Evolutionary conservation across 164 flowering plant species (phyloP).

Genomic region (Umbellularia californica): DNA sequence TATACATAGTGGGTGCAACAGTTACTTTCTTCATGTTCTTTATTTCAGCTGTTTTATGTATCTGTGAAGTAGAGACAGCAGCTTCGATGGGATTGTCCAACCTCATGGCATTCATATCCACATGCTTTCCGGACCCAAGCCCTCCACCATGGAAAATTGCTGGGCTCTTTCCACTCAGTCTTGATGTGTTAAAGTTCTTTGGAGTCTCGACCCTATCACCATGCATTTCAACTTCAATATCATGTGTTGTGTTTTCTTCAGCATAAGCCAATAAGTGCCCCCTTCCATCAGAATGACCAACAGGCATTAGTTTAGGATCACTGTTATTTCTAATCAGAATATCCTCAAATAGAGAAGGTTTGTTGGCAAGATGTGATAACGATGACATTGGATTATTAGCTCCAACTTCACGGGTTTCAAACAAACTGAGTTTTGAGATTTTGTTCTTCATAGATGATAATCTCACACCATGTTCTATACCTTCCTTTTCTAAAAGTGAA

Average conservation of each 20-base stretch:
- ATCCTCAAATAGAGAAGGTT: conserved; percentile 16
- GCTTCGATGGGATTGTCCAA: conserved; percentile 12
- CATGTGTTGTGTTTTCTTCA: conserved; percentile 11
- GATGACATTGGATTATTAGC: conserved; percentile 24
- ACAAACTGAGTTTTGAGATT: conserved; percentile 32
- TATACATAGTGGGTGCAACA: conserved; percentile 14
- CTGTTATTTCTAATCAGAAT: conserved; percentile 12
- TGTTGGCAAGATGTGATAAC: conserved; percentile 18
- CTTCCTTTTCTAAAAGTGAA: conserved; percentile 18
- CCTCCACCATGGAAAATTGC: conserved; percentile 11
- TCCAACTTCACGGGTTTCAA: conserved; percentile 23
- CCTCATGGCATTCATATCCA: conserved; percentile 8
- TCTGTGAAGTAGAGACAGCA: conserved; percentile 4
- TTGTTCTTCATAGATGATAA: conserved; percentile 34
- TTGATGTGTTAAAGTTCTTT: conserved; percentile 1
- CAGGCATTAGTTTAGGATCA: conserved; percentile 11
- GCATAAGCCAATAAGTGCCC: conserved; percentile 19
- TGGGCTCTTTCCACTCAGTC: conserved; percentile 16
- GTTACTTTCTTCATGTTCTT: conserved; percentile 14
- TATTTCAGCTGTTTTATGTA: conserved; percentile 12
- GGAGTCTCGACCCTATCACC: conserved; percentile 12
- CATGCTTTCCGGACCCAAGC: conserved; percentile 15
- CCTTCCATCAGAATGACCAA: conserved; percentile 28
- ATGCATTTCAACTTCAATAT: conserved; percentile 12
- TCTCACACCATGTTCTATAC: conserved; percentile 14